phyloP scores from a whole-genome alignment of 1,284 basidiomycete genomes.

The Austroboletus niveus region DNA sequence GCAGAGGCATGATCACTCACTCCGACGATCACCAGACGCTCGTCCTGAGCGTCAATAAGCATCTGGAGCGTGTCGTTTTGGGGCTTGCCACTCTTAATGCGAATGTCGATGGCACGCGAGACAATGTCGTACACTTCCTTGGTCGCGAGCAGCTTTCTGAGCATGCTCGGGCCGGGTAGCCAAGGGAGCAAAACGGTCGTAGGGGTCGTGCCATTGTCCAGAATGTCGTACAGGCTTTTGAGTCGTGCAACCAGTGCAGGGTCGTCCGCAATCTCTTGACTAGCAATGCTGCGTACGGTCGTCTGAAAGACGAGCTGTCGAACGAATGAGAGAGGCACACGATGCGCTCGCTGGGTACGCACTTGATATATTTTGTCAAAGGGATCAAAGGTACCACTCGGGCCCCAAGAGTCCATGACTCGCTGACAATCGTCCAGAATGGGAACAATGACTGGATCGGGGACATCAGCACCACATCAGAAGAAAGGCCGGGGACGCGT shows the following conservation, averaged over 20 bases:
- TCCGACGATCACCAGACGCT: conserved; percentile 63
- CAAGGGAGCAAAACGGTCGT: conserved; percentile 68
- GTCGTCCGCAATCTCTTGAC: conserved; percentile 66
- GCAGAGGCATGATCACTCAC: conserved; percentile 41
- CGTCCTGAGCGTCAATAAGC: conserved; percentile 65
- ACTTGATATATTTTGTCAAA: conserved; percentile 71
- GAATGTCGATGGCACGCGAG: conserved; percentile 49
- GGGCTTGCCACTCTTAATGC: conserved; percentile 52
- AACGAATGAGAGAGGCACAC: neutral
- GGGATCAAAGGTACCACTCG: conserved; percentile 60
- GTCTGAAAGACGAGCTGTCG: conserved; percentile 67
- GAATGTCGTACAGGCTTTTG: conserved; percentile 58
- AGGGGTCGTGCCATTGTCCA: conserved; percentile 69
- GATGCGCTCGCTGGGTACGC: conserved; percentile 20
- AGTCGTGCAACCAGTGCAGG: conserved; percentile 55
- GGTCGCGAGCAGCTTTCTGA: conserved; percentile 65
- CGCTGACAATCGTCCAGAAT: conserved; percentile 62
- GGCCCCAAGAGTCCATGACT: conserved; percentile 60
- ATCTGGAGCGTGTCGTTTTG: conserved; percentile 69
- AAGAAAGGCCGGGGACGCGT: conserved; percentile 29
- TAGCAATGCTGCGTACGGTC: conserved; percentile 63
- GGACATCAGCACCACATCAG: conserved; percentile 12
- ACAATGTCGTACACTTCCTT: conserved; percentile 72
- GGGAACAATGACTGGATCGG: conserved; percentile 51
- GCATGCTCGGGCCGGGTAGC: conserved; percentile 68